Conservation (phyloP, 257 asterid genomes). For the Osmanthus fragrans region DNA sequence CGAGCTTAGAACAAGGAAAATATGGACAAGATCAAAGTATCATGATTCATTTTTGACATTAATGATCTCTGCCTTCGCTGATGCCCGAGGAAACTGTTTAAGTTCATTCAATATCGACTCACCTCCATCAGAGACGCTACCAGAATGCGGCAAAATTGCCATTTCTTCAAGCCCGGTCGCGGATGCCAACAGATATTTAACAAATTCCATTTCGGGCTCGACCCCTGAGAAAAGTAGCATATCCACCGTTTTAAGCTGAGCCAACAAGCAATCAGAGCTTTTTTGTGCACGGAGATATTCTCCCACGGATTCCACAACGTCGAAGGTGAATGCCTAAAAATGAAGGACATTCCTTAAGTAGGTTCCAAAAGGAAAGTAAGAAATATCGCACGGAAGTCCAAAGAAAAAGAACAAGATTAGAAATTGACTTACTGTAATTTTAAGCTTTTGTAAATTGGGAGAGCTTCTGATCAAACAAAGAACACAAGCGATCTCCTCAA, state of each 20-base stretch:
- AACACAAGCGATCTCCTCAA: conserved; percentile 46
- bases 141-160: conserved; percentile 34
- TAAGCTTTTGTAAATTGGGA: conserved; percentile 51
- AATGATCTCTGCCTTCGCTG: conserved; percentile 43
- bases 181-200: conserved; percentile 51
- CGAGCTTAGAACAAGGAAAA: not conserved
- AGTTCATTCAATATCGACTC: conserved; percentile 49
- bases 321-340: conserved; percentile 47
- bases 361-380: not conserved
- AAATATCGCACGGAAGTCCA: not conserved
- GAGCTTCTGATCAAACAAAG: conserved; percentile 62
- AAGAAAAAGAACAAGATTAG: not conserved
- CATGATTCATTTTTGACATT: conserved; percentile 9
- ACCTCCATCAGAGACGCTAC: conserved; percentile 38
- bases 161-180: conserved; percentile 53
- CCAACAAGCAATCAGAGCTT: conserved; percentile 28
- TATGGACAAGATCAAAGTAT: not conserved
- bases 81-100: conserved; percentile 45
- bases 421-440: conserved; percentile 42
- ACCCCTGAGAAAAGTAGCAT: conserved; percentile 51
- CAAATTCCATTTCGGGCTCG: conserved; percentile 63
- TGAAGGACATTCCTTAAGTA: not conserved
- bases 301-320: conserved; percentile 45
- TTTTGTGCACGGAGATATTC: conserved; percentile 48
- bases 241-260: conserved; percentile 46